Evolutionary conservation across 306 rosid genomes (phyloP), one percentile per base, ranked within the genome.

Genomic region (Inga leiocalycina): DNA sequence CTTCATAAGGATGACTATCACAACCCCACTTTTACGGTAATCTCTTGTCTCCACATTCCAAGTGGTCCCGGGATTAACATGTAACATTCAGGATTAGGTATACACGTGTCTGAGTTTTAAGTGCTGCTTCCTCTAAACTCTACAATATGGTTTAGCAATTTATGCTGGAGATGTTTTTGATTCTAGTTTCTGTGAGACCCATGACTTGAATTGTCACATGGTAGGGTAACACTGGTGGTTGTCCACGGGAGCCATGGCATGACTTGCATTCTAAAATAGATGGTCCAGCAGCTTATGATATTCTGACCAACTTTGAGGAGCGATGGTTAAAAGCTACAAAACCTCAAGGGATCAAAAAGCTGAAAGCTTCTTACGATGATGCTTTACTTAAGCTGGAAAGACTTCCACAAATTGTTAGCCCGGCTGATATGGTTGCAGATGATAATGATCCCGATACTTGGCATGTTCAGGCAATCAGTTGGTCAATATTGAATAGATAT

Each of bases 201-300:
- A 5, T 39, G 35, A 30, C 80, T 68, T 79, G 67, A 78, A 5
- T 82, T 75, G 54, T 85, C 43, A 39, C 43, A 39, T 79, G 45
- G 78, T 89, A 96, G 99, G 98, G 97, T 80, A 92, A 74, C 69
- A 74, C 76, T 20, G 85, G 81, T 81, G 98, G 95, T 71, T 91
- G 98, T 92, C 99, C 97, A 73, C 86, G 99, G 85, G 97, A 96
- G 83, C 99, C 99, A 14, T 96, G 99, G 99, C 99, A 96, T 77
- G 99, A 96, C 88, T 77, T 96, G 90, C 99, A 96, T 87, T 92
- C 97, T 74, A 94, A 84, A 87, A 86, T 96, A 83, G 99, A 96
- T 56, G 94, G 99, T 82, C 97, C 99, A 37, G 99, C 97, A 8
- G 99, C 99, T 61, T 96, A 96, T 54, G 99, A 96, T 81, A 93